phyloP scores from a whole-genome alignment of 306 rosid species.

The Quercus variabilis region DNA sequence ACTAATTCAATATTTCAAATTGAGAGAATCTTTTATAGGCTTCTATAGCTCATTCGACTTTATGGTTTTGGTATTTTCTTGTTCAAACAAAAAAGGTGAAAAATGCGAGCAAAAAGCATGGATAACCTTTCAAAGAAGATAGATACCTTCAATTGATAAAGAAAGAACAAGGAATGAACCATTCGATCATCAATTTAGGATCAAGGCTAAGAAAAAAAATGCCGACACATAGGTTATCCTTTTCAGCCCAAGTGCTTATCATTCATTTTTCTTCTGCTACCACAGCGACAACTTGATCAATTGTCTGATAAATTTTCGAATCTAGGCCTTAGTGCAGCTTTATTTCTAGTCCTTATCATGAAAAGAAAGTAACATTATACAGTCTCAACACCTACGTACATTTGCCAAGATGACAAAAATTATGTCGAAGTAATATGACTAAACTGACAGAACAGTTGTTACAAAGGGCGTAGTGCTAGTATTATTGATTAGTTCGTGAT shows the following conservation, averaged over 20 bases:
- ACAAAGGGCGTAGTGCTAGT: no score
- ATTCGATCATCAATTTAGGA: not conserved
- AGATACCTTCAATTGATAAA: not conserved
- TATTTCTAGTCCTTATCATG: conserved; percentile 6
- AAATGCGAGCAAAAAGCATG: not conserved
- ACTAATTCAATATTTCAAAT: not conserved
- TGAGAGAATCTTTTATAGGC: not conserved
- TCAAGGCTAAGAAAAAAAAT: no score
- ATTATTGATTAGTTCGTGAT: no score
- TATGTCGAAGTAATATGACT: not conserved
- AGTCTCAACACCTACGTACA: not conserved
- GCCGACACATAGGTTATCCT: not conserved
- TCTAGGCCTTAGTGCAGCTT: not conserved
- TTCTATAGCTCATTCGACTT: not conserved
- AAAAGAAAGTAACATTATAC: not conserved
- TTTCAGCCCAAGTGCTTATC: not conserved
- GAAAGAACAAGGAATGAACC: not conserved
- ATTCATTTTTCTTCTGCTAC: not conserved
- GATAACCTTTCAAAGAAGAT: not conserved
- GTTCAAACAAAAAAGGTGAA: not conserved
- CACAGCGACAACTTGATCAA: not conserved
- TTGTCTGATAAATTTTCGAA: not conserved
- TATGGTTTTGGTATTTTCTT: not conserved
- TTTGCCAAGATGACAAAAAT: not conserved
- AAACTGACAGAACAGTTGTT: no score